These are phyloP conservation scores for Diaporthe batatas DNA, from an alignment of 2,329 filamentous ascomycete species.

Conservation along the genomic window DNA sequence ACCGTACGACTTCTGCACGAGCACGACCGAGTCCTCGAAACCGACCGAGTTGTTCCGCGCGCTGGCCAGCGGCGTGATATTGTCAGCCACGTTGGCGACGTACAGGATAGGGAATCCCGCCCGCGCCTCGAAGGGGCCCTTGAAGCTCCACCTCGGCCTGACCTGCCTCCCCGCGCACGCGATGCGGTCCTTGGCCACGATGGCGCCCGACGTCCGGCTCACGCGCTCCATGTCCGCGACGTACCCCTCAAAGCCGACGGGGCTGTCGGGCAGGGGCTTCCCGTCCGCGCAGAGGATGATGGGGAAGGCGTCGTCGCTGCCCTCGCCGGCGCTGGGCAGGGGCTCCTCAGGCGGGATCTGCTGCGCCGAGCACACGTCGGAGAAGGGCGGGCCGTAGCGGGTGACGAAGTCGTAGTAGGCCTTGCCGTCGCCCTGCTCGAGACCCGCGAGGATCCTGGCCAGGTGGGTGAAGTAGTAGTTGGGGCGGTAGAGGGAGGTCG, in stretches of 20 bases:
- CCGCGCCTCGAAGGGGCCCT: constrained; percentile 47
- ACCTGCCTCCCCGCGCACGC: constrained; percentile 56
- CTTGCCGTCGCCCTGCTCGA: constrained; percentile 59
- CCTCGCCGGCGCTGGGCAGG: constrained; percentile 49
- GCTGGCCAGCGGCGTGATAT: constrained; percentile 60
- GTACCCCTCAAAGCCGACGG: constrained; percentile 52
- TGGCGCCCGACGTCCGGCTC: constrained; percentile 59
- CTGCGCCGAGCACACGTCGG: constrained; percentile 50
- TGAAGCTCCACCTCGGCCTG: constrained; percentile 57
- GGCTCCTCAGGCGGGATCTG: constrained; percentile 51
- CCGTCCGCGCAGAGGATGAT: constrained; percentile 62
- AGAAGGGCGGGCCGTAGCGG: constrained; percentile 37
- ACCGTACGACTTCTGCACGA: constrained; percentile 65
- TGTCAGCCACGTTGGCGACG: constrained; percentile 58
- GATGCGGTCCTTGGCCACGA: constrained; percentile 57
- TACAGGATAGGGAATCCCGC: constrained; percentile 60
- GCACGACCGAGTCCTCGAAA: constrained; percentile 60
- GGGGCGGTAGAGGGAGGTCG: constrained; percentile 60
- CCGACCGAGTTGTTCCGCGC: constrained; percentile 57
- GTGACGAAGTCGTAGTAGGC: constrained; percentile 56
- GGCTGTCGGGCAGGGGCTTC: constrained; percentile 49
- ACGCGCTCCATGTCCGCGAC: constrained; percentile 52
- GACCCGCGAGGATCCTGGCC: constrained; percentile 57
- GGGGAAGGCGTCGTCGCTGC: constrained; percentile 57
- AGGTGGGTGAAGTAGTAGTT: constrained; percentile 57